Percentiles rank a stretch among this genome's conserved stretches.
phyloP scores from a whole-genome alignment of 2,329 filamentous ascomycete genomes.

The Scorias spongiosa region DNA sequence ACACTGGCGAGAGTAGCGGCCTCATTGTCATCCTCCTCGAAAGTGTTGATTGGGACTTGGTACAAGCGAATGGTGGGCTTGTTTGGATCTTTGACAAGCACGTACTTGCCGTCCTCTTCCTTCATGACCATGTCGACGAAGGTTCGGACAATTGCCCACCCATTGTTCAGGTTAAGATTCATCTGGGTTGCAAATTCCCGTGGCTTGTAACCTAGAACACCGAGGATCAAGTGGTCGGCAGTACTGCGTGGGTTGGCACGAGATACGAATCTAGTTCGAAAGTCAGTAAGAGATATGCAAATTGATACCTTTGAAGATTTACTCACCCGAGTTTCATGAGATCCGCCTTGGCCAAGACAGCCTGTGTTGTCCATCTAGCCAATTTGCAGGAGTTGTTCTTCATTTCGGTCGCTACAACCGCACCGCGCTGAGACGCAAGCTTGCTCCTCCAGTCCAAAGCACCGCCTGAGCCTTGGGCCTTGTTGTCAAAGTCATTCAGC shows the following conservation, averaged over 20 bases:
- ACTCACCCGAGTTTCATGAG: conserved; percentile 92
- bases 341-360: conserved; percentile 92
- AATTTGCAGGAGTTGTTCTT: conserved; percentile 99
- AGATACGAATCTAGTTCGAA: conserved; percentile 63
- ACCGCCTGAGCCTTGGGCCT: conserved; percentile 86
- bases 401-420: conserved; percentile 97
- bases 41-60: conserved; percentile 71
- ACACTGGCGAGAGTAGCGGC: conserved; percentile 49
- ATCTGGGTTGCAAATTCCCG: conserved; percentile 94
- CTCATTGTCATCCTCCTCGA: conserved; percentile 79
- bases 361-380: conserved; percentile 92
- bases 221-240: conserved; percentile 87
- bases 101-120: conserved; percentile 56
- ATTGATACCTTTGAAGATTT: conserved; percentile 5
- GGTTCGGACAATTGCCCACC: conserved; percentile 96
- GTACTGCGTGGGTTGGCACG: conserved; percentile 83
- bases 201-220: conserved; percentile 95
- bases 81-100: conserved; percentile 79
- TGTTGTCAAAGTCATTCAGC: conserved; percentile 97
- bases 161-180: conserved; percentile 93
- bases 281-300: not conserved
- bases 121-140: conserved; percentile 88
- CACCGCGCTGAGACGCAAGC: conserved; percentile 85
- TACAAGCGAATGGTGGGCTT: conserved; percentile 90
- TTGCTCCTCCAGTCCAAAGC: conserved; percentile 96